Evolutionary conservation across 176 grass and related monocot genomes (phyloP).

Genomic region (Secale cereale): DNA sequence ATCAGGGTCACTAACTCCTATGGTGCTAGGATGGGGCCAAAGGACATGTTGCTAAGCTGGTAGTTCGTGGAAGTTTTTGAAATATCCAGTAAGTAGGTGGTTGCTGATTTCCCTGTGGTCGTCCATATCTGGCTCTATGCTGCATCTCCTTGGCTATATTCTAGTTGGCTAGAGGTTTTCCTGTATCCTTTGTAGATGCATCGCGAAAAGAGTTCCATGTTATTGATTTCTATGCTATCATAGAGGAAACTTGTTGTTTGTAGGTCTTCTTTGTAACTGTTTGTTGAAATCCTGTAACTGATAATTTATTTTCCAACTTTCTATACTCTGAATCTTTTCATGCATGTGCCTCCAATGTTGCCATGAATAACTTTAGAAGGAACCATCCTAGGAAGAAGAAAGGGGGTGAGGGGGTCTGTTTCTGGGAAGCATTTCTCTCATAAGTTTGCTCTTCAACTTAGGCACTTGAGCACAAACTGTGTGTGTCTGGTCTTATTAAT

Average conservation of each 20-base stretch:
- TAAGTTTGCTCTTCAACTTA: background rate
- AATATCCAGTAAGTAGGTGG: conserved; percentile 9
- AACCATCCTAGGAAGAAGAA: no score
- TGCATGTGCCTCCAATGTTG: no score
- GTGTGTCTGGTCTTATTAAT: background rate
- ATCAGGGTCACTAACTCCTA: conserved; percentile 53
- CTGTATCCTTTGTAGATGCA: conserved; percentile 5
- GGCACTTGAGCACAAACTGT: background rate
- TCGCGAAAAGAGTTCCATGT: conserved; percentile 17
- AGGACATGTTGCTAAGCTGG: conserved; percentile 33
- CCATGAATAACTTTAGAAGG: no score
- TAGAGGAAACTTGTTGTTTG: conserved; percentile 27
- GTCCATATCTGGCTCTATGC: conserved; percentile 26
- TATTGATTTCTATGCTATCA: conserved; percentile 28
- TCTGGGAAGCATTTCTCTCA: background rate
- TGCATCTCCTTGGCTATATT: conserved; percentile 11
- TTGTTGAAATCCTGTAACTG: conserved; percentile 19
- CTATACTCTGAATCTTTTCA: background rate
- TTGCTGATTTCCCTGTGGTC: conserved; percentile 13
- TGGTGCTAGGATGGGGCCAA: conserved; percentile 49
- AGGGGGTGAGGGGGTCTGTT: no score
- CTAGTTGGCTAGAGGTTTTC: conserved; percentile 28
- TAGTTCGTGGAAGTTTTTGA: conserved; percentile 28
- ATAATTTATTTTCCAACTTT: conserved; percentile 17
- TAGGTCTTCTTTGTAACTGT: conserved; percentile 28